Base-by-base conservation (phyloP, 2,329 filamentous ascomycete genomes). In the Fusarium devonianum region DNA sequence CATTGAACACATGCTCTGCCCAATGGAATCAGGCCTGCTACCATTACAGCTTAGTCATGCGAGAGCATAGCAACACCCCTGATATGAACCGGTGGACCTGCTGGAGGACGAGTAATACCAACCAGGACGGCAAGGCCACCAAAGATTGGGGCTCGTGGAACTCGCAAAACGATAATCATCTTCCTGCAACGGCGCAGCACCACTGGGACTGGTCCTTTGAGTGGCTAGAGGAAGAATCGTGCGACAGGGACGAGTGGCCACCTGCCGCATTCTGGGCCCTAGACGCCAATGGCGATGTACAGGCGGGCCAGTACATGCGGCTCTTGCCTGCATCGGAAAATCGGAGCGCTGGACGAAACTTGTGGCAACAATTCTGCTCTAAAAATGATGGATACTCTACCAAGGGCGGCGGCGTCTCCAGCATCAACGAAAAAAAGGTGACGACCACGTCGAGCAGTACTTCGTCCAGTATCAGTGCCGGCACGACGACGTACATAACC, bases 1-100 rank as follows among this genome's bases (percentile, higher is more conserved):
- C n/a, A 16, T 37, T 21, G 16, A 39, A 29, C 17, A 36, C 30
- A 28, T 45, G 41, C 26, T 32, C 21, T 32, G 26, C 17, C 26
- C 16, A 36, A 36, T 45, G 32, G 23, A n/a, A 22, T 26, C 36
- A 39, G 18, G 36, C 36, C 23, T 39, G 25, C 28, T 18, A 39
- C 36, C 36, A 39, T 22, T 39, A 39, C 17, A 39, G 36, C 26
- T 39, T 14, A 21, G 36, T 28, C 25, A 39, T 39, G 36, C n/a
- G 36, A 4, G 23, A 25, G 6, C n/a, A 39, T 18, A 17, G 14
- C 16, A 29, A 39, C 23, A 21, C 28, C 16, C 23, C 23, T 12
- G 36, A 39, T 14, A 29, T 39, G 36, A 19, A 19, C 25, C 22
- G 36, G 11, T 39, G 18, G 12, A 39, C 23, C 12, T 29, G 36